phyloP scores from a whole-genome alignment of 2,329 filamentous ascomycete genomes.

The Nemania sp. region DNA sequence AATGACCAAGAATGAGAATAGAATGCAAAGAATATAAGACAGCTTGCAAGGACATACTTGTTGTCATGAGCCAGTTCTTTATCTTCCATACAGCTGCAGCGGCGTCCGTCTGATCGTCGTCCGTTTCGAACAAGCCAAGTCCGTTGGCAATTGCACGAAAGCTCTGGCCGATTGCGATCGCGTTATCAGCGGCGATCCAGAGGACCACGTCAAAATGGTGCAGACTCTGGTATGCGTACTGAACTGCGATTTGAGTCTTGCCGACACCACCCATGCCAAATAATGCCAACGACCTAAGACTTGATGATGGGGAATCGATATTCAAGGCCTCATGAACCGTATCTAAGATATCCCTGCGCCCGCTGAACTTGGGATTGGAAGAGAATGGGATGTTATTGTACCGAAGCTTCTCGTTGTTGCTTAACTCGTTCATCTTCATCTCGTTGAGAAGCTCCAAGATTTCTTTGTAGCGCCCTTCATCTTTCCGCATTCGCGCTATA shows the following conservation, averaged over 20 bases:
- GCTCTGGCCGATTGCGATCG: slow-evolving; percentile 26
- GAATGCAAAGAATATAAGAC: not conserved
- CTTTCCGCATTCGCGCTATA: slow-evolving; percentile 45
- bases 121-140: slow-evolving; percentile 40
- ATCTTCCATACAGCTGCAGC: slow-evolving; percentile 43
- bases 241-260: slow-evolving; percentile 50
- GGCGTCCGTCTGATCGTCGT: slow-evolving; percentile 39
- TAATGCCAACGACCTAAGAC: slow-evolving; percentile 46
- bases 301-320: not conserved
- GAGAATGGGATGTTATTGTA: slow-evolving; percentile 25
- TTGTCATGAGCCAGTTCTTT: slow-evolving; percentile 46
- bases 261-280: slow-evolving; percentile 50
- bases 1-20: not conserved
- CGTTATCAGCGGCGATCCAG: slow-evolving; percentile 46
- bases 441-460: slow-evolving; percentile 28
- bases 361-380: not conserved
- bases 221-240: slow-evolving; percentile 45
- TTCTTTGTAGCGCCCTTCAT: slow-evolving; percentile 41
- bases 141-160: slow-evolving; percentile 39
- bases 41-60: slow-evolving; percentile 29
- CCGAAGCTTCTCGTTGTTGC: slow-evolving; percentile 23
- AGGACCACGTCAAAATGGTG: slow-evolving; percentile 32
- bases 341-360: not conserved
- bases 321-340: not conserved
- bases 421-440: slow-evolving; percentile 24